Percentiles rank a stretch among this genome's conserved stretches.
These are phyloP conservation scores for Codiaeum variegatum DNA, from an alignment of 441 rosid genomes.

Conservation along the genomic window DNA sequence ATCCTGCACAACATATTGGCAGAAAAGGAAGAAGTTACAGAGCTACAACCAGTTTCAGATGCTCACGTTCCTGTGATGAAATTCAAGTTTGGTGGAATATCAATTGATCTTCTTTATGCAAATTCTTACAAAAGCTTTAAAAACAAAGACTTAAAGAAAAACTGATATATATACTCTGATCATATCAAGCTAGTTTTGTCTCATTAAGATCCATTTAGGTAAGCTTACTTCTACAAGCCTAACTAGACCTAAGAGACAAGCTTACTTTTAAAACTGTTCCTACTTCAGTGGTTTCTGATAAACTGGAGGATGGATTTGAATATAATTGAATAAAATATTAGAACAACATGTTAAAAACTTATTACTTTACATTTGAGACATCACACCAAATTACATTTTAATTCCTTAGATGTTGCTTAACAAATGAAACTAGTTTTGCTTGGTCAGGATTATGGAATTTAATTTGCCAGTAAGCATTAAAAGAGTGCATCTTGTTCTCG, in stretches of 20 bases:
- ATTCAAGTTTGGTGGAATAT: constrained; percentile 62
- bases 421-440: neutral
- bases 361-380: neutral
- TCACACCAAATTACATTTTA: neutral
- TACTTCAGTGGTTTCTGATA: neutral
- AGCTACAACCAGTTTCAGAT: constrained; percentile 66
- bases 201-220: no score
- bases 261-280: neutral
- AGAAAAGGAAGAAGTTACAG: constrained; percentile 59
- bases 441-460: neutral
- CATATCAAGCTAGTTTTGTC: no score
- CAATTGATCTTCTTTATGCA: constrained; percentile 69
- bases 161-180: no score
- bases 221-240: no score
- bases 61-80: constrained; percentile 84
- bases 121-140: no score
- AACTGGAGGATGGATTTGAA: neutral
- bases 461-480: neutral
- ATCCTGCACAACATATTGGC: constrained; percentile 46
- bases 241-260: no score
- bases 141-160: no score
- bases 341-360: neutral
- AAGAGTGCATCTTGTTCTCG: neutral
- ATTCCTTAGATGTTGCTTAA: neutral
- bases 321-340: neutral